Evolutionary conservation across 139 green algal species (phyloP).

Genomic region (Chlamydomonas incerta): DNA sequence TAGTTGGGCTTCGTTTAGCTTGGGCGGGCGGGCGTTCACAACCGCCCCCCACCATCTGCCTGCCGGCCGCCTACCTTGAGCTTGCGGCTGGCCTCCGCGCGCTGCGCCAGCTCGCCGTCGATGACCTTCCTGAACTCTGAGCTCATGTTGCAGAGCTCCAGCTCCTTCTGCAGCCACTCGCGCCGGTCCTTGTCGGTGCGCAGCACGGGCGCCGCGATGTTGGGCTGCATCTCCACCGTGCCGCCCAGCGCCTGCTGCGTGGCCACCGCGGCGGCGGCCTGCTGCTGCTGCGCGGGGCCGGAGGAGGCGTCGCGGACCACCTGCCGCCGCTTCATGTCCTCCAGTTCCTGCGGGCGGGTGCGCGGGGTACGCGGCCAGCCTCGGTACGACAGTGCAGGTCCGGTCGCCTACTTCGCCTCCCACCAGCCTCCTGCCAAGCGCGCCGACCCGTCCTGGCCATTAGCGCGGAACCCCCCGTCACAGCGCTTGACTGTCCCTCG

Average conservation of each 20-base stretch:
- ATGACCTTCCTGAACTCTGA: conserved; percentile 75
- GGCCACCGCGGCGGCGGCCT: background rate
- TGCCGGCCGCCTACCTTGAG: conserved; percentile 14
- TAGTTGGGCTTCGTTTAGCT: too few relatives aligned
- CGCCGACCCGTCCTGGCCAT: too few relatives aligned
- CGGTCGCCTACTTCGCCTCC: too few relatives aligned
- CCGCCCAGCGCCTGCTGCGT: background rate
- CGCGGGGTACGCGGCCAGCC: too few relatives aligned
- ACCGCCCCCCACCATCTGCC: too few relatives aligned
- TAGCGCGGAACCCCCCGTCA: too few relatives aligned
- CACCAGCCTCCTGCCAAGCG: too few relatives aligned
- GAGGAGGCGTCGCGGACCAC: background rate
- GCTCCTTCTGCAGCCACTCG: conserved; percentile 86
- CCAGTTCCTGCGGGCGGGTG: conserved; percentile 2
- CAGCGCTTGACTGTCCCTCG: too few relatives aligned
- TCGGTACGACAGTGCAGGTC: too few relatives aligned
- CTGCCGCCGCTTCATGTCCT: background rate
- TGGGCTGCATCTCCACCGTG: conserved; percentile 76
- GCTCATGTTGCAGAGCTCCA: conserved; percentile 70
- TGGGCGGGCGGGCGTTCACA: too few relatives aligned
- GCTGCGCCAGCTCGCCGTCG: conserved; percentile 84
- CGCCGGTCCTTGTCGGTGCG: conserved; percentile 71
- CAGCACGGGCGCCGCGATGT: conserved; percentile 71
- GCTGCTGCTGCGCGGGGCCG: background rate
- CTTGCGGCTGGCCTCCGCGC: conserved; percentile 44